Conservation (phyloP, 164 flowering plant species). For the Protea cynaroides region DNA sequence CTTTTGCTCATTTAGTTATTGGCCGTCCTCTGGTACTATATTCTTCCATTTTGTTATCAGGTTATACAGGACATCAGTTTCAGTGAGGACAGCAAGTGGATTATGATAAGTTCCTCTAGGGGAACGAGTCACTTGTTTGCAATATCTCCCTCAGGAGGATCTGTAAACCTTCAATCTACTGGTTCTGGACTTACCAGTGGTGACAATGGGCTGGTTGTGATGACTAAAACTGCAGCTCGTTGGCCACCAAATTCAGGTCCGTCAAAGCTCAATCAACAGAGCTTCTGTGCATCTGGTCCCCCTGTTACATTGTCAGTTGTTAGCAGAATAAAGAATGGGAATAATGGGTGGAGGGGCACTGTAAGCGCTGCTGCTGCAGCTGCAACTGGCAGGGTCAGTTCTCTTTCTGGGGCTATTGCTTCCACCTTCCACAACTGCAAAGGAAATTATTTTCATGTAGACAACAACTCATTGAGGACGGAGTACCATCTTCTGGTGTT, state of each 20-base stretch:
- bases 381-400: conserved; percentile 55
- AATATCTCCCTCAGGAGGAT: conserved; percentile 52
- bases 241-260: conserved; percentile 28
- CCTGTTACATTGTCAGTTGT: conserved; percentile 65
- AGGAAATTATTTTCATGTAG: conserved; percentile 21
- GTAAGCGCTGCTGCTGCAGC: conserved; percentile 73
- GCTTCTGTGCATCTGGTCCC: conserved; percentile 35
- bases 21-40: not conserved
- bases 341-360: conserved; percentile 63
- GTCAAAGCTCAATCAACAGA: conserved; percentile 31
- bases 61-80: conserved; percentile 84
- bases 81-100: conserved; percentile 73
- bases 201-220: conserved; percentile 22
- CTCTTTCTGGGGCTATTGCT: conserved; percentile 59
- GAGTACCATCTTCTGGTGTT: conserved; percentile 58
- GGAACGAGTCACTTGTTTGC: conserved; percentile 84
- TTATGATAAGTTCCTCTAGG: conserved; percentile 78
- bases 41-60: conserved; percentile 24
- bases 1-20: not conserved
- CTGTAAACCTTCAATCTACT: conserved; percentile 24
- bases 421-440: conserved; percentile 56
- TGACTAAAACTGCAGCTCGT: conserved; percentile 22
- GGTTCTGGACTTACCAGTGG: conserved; percentile 19
- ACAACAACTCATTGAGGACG: conserved; percentile 24
- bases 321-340: conserved; percentile 69